Evolutionary conservation across 1,284 basidiomycete genomes (phyloP).

Genomic region (Naganishia cerealis): DNA sequence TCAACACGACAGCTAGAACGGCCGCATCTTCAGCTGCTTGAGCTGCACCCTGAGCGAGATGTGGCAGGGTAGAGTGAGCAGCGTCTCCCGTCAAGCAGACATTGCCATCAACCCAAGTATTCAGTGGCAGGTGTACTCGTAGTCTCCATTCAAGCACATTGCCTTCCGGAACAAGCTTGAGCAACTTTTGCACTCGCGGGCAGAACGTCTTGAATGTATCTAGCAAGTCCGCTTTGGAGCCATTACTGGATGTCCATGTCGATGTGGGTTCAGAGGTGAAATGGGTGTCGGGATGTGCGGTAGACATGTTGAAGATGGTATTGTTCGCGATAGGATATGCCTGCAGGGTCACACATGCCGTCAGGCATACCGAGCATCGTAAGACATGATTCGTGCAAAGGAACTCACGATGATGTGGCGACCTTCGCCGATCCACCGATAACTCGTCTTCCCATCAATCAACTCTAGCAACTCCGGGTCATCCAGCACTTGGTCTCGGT

Average conservation of each 20-base stretch:
- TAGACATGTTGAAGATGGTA: slow-evolving; percentile 51
- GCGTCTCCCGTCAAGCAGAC: slow-evolving; percentile 44
- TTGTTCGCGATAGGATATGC: slow-evolving; percentile 50
- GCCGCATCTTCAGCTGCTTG: slow-evolving; percentile 53
- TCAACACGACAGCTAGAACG: slow-evolving; percentile 48
- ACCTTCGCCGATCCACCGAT: slow-evolving; percentile 53
- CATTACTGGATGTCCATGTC: slow-evolving; percentile 48
- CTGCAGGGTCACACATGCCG: slow-evolving; percentile 24
- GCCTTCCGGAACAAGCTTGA: slow-evolving; percentile 48
- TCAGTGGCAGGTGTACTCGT: slow-evolving; percentile 48
- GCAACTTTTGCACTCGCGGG: slow-evolving; percentile 51
- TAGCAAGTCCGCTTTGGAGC: slow-evolving; percentile 49
- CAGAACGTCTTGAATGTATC: slow-evolving; percentile 50
- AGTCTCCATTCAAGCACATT: slow-evolving; percentile 54
- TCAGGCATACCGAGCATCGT: background rate
- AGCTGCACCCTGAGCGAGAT: slow-evolving; percentile 52
- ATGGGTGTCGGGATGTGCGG: slow-evolving; percentile 51
- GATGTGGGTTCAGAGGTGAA: slow-evolving; percentile 44
- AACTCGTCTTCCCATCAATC: slow-evolving; percentile 45
- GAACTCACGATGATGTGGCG: slow-evolving; percentile 50
- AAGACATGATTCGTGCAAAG: background rate
- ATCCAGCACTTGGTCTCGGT: slow-evolving; percentile 44
- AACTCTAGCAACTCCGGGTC: slow-evolving; percentile 51
- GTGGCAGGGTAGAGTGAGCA: slow-evolving; percentile 49
- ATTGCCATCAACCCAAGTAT: slow-evolving; percentile 48